These are phyloP conservation scores for Lasiodiplodia sp. DNA, from an alignment of 2,329 filamentous ascomycete genomes.

Conservation along the genomic window DNA sequence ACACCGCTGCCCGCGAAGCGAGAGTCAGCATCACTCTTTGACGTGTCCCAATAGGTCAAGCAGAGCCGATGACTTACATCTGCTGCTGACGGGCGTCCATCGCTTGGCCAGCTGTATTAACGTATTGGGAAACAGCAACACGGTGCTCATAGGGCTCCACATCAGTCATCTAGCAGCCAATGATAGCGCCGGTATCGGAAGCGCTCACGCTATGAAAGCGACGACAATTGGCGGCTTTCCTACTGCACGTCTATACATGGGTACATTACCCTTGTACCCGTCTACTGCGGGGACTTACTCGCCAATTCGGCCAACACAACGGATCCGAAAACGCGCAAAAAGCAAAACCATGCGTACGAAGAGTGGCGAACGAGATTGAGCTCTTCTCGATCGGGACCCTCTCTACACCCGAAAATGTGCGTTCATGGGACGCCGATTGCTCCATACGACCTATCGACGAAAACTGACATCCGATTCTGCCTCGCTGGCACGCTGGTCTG, in stretches of 20 bases:
- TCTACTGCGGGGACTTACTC: background rate
- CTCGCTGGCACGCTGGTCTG: background rate
- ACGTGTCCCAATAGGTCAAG: background rate
- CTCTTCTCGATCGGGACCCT: background rate
- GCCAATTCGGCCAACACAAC: background rate
- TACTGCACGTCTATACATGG: background rate
- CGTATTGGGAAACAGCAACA: background rate
- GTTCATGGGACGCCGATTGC: background rate
- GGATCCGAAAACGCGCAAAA: conserved; percentile 7
- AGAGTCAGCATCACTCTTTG: background rate
- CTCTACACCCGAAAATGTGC: background rate
- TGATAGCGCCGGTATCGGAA: conserved; percentile 10
- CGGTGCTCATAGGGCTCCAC: background rate
- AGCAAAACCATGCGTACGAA: background rate
- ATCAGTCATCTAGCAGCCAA: background rate
- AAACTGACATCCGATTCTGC: background rate
- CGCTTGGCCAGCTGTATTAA: background rate
- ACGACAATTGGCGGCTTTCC: conserved; percentile 3
- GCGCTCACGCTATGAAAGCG: conserved; percentile 2
- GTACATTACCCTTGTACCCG: conserved; percentile 20
- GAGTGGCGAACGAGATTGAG: background rate
- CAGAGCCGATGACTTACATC: conserved; percentile 11
- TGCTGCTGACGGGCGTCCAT: conserved; percentile 17
- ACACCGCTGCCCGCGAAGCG: conserved; percentile 7
- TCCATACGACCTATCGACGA: conserved; percentile 4